phyloP scores from a whole-genome alignment of 441 rosid genomes.

The Gossypium schwendimanii region DNA sequence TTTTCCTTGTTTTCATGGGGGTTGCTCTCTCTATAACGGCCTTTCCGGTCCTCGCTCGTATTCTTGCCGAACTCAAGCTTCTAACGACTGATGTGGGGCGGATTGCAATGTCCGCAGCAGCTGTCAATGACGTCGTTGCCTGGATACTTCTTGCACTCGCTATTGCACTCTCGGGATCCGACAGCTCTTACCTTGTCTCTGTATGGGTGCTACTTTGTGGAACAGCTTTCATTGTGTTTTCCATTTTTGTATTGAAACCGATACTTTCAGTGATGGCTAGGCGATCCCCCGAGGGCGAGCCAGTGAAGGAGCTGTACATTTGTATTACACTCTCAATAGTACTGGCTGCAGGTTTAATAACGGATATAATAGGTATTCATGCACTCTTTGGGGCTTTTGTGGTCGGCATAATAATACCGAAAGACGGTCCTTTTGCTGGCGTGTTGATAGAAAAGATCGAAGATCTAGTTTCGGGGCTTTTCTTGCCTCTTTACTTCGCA shows the following conservation, averaged over 20 bases:
- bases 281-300: constrained; percentile 55
- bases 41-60: constrained; percentile 59
- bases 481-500: constrained; percentile 56
- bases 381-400: constrained; percentile 58
- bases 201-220: constrained; percentile 56
- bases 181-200: constrained; percentile 38
- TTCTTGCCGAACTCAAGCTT: constrained; percentile 63
- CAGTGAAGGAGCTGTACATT: constrained; percentile 53
- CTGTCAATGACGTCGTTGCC: constrained; percentile 54
- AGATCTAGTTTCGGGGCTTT: constrained; percentile 53
- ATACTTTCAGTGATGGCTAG: constrained; percentile 37
- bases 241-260: constrained; percentile 36
- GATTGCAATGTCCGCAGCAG: constrained; percentile 65
- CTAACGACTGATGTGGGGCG: constrained; percentile 60
- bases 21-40: constrained; percentile 66
- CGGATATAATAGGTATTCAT: constrained; percentile 62
- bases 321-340: constrained; percentile 49
- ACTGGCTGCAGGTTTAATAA: constrained; percentile 42
- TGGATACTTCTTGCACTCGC: constrained; percentile 68
- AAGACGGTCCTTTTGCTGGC: constrained; percentile 48
- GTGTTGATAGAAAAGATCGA: constrained; percentile 54
- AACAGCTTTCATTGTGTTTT: constrained; percentile 34
- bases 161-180: constrained; percentile 43
- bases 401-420: constrained; percentile 47
- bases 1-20: constrained; percentile 63